phyloP scores from a whole-genome alignment of 345 rosid genomes.

The Rhodomyrtus tomentosa region DNA sequence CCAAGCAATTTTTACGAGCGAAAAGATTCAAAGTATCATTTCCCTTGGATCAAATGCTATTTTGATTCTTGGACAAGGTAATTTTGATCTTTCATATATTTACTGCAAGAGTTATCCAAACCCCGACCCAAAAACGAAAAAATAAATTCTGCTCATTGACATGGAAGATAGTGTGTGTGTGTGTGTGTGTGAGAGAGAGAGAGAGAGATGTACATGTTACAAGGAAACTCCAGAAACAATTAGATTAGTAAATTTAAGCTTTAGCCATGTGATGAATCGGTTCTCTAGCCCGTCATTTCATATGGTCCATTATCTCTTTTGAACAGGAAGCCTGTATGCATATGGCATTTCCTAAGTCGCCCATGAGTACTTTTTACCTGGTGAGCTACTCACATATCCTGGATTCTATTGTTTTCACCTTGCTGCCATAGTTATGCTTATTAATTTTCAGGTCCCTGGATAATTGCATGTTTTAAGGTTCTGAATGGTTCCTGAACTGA shows the following conservation, averaged over 20 bases:
- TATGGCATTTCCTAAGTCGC: slow-evolving; percentile 40
- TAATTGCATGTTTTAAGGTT: background rate
- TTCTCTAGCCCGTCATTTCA: background rate
- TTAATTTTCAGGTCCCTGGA: background rate
- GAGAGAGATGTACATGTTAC: background rate
- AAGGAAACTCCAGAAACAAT: background rate
- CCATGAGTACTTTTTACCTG: background rate
- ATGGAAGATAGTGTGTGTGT: background rate
- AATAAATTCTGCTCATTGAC: background rate
- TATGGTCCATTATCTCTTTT: background rate
- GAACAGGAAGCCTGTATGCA: slow-evolving; percentile 49
- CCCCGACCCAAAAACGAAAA: background rate
- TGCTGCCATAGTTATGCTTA: background rate
- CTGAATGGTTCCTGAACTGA: background rate
- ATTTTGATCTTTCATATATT: background rate
- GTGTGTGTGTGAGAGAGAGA: too few relatives aligned
- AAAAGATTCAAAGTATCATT: slow-evolving; percentile 50
- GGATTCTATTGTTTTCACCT: background rate
- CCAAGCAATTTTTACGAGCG: slow-evolving; percentile 45
- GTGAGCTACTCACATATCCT: background rate
- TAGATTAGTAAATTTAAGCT: background rate
- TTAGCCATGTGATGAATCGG: background rate
- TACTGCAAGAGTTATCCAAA: background rate
- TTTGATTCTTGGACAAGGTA: slow-evolving; percentile 71
- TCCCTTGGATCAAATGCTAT: slow-evolving; percentile 39